Evolutionary conservation across 441 rosid species (phyloP).

Genomic region (Heliophila coronopifolia): DNA sequence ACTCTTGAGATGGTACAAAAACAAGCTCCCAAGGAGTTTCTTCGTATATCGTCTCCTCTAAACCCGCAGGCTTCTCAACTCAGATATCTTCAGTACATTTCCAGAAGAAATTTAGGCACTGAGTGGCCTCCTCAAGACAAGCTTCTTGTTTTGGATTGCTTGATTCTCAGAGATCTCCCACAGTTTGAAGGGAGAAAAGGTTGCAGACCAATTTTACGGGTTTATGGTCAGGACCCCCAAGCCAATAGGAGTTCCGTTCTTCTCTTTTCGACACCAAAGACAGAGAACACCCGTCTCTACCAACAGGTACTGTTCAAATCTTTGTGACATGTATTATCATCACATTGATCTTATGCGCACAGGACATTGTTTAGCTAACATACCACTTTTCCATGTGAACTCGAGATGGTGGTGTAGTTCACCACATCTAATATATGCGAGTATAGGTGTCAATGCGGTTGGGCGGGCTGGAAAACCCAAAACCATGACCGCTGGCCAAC

Average conservation of each 20-base stretch:
- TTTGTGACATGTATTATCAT: slow-evolving; percentile 12
- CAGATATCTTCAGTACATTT: slow-evolving; percentile 91
- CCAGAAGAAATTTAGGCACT: slow-evolving; percentile 73
- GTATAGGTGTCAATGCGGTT: too few species aligned
- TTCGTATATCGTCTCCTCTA: slow-evolving; percentile 61
- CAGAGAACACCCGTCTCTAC: slow-evolving; percentile 52
- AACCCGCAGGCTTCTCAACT: slow-evolving; percentile 92
- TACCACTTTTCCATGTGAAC: slow-evolving; percentile 6
- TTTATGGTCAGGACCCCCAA: slow-evolving; percentile 78
- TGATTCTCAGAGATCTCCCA: slow-evolving; percentile 75
- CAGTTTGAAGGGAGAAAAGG: slow-evolving; percentile 61
- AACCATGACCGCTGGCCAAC: too few species aligned
- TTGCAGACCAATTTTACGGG: slow-evolving; percentile 70
- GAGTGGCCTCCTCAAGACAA: slow-evolving; percentile 93
- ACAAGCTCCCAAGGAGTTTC: slow-evolving; percentile 83
- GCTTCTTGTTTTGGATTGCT: slow-evolving; percentile 71
- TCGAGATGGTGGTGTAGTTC: background rate
- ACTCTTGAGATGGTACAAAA: slow-evolving; percentile 87
- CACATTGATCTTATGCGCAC: background rate
- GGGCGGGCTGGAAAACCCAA: too few species aligned
- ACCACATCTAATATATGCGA: background rate
- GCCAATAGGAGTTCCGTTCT: slow-evolving; percentile 75
- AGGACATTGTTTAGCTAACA: background rate
- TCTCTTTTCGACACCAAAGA: slow-evolving; percentile 63
- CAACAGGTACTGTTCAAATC: slow-evolving; percentile 43